phyloP scores from a whole-genome alignment of 1,284 basidiomycete genomes.

The Microbotryum scabiosae region DNA sequence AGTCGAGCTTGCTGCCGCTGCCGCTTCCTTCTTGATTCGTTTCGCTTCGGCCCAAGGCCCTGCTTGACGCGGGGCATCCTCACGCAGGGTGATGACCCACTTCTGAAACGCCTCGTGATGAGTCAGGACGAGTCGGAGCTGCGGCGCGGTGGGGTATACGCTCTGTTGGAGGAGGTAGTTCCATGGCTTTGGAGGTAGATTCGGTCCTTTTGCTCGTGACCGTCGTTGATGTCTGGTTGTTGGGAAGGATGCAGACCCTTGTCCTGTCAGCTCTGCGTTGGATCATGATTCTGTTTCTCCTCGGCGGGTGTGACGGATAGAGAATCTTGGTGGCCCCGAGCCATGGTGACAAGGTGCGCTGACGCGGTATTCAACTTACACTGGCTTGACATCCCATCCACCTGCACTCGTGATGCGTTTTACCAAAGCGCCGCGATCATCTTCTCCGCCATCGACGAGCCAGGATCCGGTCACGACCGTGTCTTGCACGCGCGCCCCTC shows the following conservation, averaged over 20 bases:
- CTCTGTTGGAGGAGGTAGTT: not conserved
- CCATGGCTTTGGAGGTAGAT: not conserved
- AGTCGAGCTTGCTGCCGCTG: too few relatives aligned
- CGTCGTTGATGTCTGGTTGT: not conserved
- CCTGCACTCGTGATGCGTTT: constrained; percentile 6
- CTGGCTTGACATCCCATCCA: not conserved
- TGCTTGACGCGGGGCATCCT: too few relatives aligned
- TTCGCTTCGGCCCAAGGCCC: too few relatives aligned
- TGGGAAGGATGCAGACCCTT: not conserved
- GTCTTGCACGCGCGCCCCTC: not conserved
- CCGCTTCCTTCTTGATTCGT: too few relatives aligned
- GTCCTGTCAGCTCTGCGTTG: not conserved
- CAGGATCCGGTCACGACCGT: constrained; percentile 1
- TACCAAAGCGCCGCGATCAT: constrained; percentile 8
- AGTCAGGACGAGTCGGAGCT: too few relatives aligned
- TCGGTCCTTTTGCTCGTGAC: constrained; percentile 3
- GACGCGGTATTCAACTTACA: constrained; percentile 6
- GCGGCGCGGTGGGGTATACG: too few relatives aligned
- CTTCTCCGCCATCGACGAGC: constrained; percentile 6
- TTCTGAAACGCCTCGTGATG: too few relatives aligned
- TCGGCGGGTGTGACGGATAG: not conserved
- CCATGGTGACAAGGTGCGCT: not conserved
- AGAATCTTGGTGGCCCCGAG: too few relatives aligned
- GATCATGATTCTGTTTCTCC: not conserved
- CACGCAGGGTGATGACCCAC: too few relatives aligned